Percentiles rank a stretch among this genome's conserved stretches.
phyloP scores from a whole-genome alignment of 2,329 filamentous ascomycete genomes.

The Cylindrodendrum hubeiense region DNA sequence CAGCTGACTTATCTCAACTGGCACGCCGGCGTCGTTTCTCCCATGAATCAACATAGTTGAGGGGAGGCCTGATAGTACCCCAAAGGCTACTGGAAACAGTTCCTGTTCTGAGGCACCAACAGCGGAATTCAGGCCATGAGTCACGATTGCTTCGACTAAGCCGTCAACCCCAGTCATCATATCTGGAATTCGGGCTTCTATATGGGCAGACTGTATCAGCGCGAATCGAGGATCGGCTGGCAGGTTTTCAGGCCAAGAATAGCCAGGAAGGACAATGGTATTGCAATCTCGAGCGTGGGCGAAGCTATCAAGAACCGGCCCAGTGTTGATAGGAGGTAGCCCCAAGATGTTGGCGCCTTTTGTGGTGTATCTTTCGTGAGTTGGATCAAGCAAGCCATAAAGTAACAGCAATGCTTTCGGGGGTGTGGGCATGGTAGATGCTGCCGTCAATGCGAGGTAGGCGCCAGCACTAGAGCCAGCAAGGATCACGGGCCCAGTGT shows the following conservation, averaged over 20 bases:
- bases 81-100: constrained; percentile 35
- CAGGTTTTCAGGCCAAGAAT: constrained; percentile 3
- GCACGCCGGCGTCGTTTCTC: constrained; percentile 35
- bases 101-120: constrained; percentile 14
- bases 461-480: constrained; percentile 37
- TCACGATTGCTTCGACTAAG: constrained; percentile 17
- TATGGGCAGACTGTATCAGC: constrained; percentile 28
- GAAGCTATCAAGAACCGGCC: constrained; percentile 21
- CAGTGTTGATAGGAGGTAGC: constrained; percentile 21
- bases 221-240: constrained; percentile 9
- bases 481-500: constrained; percentile 25
- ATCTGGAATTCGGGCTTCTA: constrained; percentile 35
- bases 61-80: constrained; percentile 15
- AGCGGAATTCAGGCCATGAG: constrained; percentile 12
- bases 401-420: constrained; percentile 28
- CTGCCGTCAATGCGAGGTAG: constrained; percentile 32
- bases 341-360: constrained; percentile 32
- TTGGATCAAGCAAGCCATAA: constrained; percentile 35
- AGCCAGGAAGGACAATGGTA: constrained; percentile 13
- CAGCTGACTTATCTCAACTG: constrained; percentile 22
- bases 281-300: constrained; percentile 10
- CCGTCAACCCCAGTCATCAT: constrained; percentile 36
- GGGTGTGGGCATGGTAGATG: constrained; percentile 12
- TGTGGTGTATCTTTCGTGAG: constrained; percentile 27
- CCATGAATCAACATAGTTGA: constrained; percentile 34